These are phyloP conservation scores for Heliocybe sulcata DNA, from an alignment of 1,284 basidiomycete species.

Conservation along the genomic window DNA sequence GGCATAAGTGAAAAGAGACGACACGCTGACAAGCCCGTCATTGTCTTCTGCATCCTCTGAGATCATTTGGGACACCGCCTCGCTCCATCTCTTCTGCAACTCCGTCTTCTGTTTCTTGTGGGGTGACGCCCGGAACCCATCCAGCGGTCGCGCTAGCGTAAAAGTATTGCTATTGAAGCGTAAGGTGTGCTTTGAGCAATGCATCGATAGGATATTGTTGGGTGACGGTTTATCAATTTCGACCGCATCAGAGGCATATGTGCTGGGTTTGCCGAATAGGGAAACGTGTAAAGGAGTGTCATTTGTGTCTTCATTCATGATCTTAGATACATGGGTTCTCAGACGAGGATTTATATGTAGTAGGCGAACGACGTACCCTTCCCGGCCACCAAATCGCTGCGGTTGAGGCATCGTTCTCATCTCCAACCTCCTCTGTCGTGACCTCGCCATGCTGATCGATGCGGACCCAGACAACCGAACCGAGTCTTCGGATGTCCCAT, in stretches of 20 bases:
- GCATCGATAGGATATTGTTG: constrained; percentile 18
- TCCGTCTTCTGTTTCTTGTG: constrained; percentile 21
- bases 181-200: constrained; percentile 12
- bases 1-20: neutral
- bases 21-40: constrained; percentile 17
- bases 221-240: constrained; percentile 13
- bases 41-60: constrained; percentile 20
- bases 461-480: constrained; percentile 26
- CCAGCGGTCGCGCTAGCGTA: constrained; percentile 1
- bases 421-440: constrained; percentile 7
- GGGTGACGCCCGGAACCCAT: constrained; percentile 11
- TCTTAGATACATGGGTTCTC: constrained; percentile 4
- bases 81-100: constrained; percentile 22
- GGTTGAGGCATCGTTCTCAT: constrained; percentile 7
- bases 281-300: constrained; percentile 13
- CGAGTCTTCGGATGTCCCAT: constrained; percentile 10
- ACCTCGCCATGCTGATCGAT: constrained; percentile 18
- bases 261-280: constrained; percentile 13
- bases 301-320: constrained; percentile 6
- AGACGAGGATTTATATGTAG: neutral
- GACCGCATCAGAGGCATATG: constrained; percentile 10
- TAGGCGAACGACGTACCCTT: constrained; percentile 17
- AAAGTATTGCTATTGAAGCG: constrained; percentile 20
- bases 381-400: constrained; percentile 31
- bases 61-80: constrained; percentile 23